Percentiles rank a stretch among this genome's conserved stretches.
These are phyloP conservation scores for Abelmoschus esculentus DNA, from an alignment of 345 rosid species.

Conservation along the genomic window DNA sequence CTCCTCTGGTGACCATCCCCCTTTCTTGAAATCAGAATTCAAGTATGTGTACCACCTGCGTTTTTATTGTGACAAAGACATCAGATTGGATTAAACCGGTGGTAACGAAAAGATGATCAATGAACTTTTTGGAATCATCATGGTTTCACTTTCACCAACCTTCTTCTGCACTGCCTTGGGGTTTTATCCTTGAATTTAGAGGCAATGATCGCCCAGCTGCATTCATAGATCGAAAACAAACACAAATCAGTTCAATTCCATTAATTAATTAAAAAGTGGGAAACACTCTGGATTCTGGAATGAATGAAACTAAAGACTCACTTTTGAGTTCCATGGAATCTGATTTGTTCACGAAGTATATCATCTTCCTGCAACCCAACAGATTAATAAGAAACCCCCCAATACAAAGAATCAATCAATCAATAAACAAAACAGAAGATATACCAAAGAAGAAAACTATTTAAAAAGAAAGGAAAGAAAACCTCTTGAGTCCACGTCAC, in stretches of 20 bases:
- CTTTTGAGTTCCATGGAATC: constrained; percentile 82
- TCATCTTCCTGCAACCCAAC: constrained; percentile 70
- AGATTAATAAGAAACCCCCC: constrained; percentile 1
- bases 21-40: constrained; percentile 95
- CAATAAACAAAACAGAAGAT: constrained; percentile 15
- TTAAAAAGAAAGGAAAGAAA: not conserved
- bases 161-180: constrained; percentile 94
- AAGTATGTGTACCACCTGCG: constrained; percentile 93
- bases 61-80: constrained; percentile 8
- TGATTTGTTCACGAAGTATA: constrained; percentile 73
- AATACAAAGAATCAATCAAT: constrained; percentile 3
- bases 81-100: constrained; percentile 10
- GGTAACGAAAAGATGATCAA: not conserved
- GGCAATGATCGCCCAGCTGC: constrained; percentile 91
- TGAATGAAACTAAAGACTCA: constrained; percentile 18
- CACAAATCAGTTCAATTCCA: constrained; percentile 5
- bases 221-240: constrained; percentile 4
- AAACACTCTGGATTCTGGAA: not conserved
- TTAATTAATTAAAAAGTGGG: not conserved
- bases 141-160: constrained; percentile 35
- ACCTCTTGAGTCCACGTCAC: constrained; percentile 79
- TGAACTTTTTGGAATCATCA: constrained; percentile 1
- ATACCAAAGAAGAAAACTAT: not conserved
- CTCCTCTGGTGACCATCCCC: constrained; percentile 99
- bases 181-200: constrained; percentile 88